A percentile compares a stretch with the other conserved stretches of the same genome.
phyloP scores from a whole-genome alignment of 495 filamentous ascomycete genomes.

The Friedmanniomyces simplex region DNA sequence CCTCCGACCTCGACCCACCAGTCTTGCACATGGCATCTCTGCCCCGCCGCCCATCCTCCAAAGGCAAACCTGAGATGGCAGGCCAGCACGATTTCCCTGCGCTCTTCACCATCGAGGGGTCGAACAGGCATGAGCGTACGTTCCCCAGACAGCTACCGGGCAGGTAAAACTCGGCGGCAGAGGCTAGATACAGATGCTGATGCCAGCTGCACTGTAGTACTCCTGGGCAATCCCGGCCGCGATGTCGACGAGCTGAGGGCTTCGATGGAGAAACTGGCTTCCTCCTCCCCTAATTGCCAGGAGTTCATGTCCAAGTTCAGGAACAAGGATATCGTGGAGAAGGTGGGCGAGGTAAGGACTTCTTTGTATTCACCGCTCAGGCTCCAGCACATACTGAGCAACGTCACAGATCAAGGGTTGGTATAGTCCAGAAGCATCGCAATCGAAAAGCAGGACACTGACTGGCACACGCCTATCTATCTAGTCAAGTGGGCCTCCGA shows the following conservation, averaged over 20 bases:
- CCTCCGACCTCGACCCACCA: no score
- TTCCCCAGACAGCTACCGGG: no score
- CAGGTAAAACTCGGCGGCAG: no score
- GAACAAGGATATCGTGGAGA: slow-evolving; percentile 16
- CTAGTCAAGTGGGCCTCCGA: neutral
- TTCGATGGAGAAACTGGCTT: slow-evolving; percentile 8
- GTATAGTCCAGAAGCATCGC: neutral
- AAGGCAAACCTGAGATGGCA: slow-evolving; percentile 2
- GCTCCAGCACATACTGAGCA: no score
- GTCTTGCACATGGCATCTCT: neutral
- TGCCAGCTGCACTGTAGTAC: slow-evolving; percentile 2
- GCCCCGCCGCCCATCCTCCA: neutral
- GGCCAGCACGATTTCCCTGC: slow-evolving; percentile 21
- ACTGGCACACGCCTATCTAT: neutral
- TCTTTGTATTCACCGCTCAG: slow-evolving; percentile 6
- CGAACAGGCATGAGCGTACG: slow-evolving; percentile 22
- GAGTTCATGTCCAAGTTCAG: slow-evolving; percentile 26
- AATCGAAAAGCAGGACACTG: neutral
- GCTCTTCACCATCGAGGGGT: slow-evolving; percentile 26
- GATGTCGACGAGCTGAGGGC: slow-evolving; percentile 16
- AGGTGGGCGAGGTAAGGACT: slow-evolving; percentile 23
- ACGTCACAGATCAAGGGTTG: no score
- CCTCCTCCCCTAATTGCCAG: slow-evolving; percentile 23
- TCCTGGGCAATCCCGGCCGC: slow-evolving; percentile 16
- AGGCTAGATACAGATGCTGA: neutral